Evolutionary conservation across 257 asterid genomes (phyloP).

Genomic region (Anisodus acutangulus): DNA sequence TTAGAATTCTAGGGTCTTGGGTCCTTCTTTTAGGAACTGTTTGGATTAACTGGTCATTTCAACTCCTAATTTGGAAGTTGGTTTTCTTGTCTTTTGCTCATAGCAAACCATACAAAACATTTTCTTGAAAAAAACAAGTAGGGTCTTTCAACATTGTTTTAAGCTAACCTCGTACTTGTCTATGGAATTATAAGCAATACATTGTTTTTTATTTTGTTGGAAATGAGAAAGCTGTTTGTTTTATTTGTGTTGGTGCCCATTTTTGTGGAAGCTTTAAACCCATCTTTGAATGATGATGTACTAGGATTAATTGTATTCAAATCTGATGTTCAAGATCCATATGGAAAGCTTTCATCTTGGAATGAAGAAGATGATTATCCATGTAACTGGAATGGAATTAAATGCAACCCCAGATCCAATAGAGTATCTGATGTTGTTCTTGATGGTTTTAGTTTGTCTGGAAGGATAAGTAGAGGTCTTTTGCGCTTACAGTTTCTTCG

Average conservation of each 20-base stretch:
- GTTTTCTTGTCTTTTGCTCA: not conserved
- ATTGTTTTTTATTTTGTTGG: not conserved
- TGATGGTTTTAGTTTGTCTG: slow-evolving; percentile 81
- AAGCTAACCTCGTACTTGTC: not conserved
- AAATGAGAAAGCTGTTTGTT: slow-evolving; percentile 56
- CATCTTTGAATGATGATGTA: slow-evolving; percentile 88
- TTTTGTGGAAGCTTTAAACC: slow-evolving; percentile 52
- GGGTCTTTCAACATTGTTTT: not conserved
- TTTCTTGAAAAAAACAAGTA: too few species aligned
- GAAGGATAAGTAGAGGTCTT: slow-evolving; percentile 85
- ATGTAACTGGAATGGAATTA: slow-evolving; percentile 81
- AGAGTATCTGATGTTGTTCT: slow-evolving; percentile 89
- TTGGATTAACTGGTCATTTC: not conserved
- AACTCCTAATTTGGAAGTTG: slow-evolving; percentile 1
- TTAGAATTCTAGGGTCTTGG: slow-evolving; percentile 14
- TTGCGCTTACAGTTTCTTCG: slow-evolving; percentile 75
- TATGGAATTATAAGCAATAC: slow-evolving; percentile 23
- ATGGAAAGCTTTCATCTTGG: slow-evolving; percentile 76
- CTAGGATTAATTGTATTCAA: slow-evolving; percentile 90
- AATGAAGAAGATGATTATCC: slow-evolving; percentile 89
- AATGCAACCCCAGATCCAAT: slow-evolving; percentile 90
- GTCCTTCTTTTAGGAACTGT: not conserved
- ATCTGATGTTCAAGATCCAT: slow-evolving; percentile 81
- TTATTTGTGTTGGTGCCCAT: slow-evolving; percentile 44
- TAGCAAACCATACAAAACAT: too few species aligned